phyloP scores from a whole-genome alignment of 2,329 filamentous ascomycete species.

The Fusarium papillatum region DNA sequence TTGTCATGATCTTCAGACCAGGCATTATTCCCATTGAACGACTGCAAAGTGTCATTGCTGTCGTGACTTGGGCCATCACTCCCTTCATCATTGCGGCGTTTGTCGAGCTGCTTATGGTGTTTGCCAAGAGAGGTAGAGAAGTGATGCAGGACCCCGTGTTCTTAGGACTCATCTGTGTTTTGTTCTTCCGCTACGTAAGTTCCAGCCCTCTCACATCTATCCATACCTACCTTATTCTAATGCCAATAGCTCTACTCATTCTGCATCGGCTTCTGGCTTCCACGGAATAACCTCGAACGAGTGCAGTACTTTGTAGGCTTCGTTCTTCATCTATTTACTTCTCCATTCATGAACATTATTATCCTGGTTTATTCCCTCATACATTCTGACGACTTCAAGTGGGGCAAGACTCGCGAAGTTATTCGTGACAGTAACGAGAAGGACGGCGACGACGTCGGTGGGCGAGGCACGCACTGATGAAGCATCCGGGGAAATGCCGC shows the following conservation, averaged over 20 bases:
- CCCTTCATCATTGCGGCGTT: conserved; percentile 59
- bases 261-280: conserved; percentile 58
- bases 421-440: conserved; percentile 44
- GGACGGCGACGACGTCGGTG: conserved; percentile 40
- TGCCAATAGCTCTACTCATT: conserved; percentile 54
- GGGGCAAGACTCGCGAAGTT: conserved; percentile 60
- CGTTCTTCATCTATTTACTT: conserved; percentile 52
- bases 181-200: conserved; percentile 55
- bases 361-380: conserved; percentile 57
- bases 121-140: conserved; percentile 48
- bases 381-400: conserved; percentile 60
- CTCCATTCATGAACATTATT: conserved; percentile 59
- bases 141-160: conserved; percentile 53
- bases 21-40: conserved; percentile 58
- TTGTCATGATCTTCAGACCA: conserved; percentile 60
- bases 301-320: conserved; percentile 55
- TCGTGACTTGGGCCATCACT: conserved; percentile 60
- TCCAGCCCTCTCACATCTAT: no score
- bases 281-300: conserved; percentile 53
- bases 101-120: conserved; percentile 51
- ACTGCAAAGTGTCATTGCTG: conserved; percentile 59
- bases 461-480: conserved; percentile 41
- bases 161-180: conserved; percentile 52
- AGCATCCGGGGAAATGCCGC: not conserved
- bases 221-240: not conserved